Base-by-base conservation (phyloP, 2,329 filamentous ascomycete genomes). In the Fonsecaea monophora region DNA sequence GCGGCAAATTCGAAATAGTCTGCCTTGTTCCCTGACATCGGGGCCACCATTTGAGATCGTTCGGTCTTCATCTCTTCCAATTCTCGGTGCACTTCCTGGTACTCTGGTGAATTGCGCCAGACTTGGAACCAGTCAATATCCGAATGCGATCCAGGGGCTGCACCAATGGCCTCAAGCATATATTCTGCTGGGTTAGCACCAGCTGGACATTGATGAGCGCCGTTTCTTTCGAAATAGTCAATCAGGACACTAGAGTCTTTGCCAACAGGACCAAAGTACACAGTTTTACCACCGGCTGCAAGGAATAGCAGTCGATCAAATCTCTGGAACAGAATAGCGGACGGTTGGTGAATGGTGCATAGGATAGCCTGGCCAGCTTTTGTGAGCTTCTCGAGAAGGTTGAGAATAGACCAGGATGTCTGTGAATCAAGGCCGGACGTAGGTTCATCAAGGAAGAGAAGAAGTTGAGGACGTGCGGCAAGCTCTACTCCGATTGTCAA, bases 401-500 rank as follows among this genome's bases (percentile, higher is more conserved):
- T 78, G 42, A 85, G 83, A 58, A 90, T 90, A 1, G 87, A 84
- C 84, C 86, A 90, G 0, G 87, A 85, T 54, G 82, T 86, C 75
- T 90, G 85, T 0, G 82, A 85, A 73, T 90, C 89, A 3, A 91
- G 83, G 56, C 88, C 88, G 32, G 83, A 78, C 75, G 82, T 83
- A 4, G 86, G 87, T 77, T 97, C 94, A 72, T 91, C 89, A 12
- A 91, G 77, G 79, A 91, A 91, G 40, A 91, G 82, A 0, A 91
- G 79, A 0, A 91, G 82, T 30, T 84, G 85, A 0, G 89, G 89
- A 73, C 90, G 87, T 0, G 89, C 88, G 5, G 88, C 89, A 1
- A 92, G 86, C 77, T 98, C 94, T 15, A 98, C 94, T 78, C 92
- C 94, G 70, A 97, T 97, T 0, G 94, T 97, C 8, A 97, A 85